Conservation (phyloP, 306 rosid species). For the Quillaja saponaria region DNA sequence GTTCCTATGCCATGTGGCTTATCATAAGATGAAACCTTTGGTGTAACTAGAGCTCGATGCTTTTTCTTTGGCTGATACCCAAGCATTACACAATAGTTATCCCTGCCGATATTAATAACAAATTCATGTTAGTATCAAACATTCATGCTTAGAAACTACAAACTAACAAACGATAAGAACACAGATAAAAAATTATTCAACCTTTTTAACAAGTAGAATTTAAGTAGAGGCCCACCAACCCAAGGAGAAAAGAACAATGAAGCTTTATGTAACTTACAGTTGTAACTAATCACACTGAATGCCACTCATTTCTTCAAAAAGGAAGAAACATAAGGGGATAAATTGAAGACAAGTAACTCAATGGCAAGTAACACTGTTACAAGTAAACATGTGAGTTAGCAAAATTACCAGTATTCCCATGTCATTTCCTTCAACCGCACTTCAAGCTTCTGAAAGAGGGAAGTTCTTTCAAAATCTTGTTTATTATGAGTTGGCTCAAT, state of each 20-base stretch:
- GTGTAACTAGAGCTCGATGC: conserved; percentile 16
- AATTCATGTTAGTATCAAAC: conserved; percentile 22
- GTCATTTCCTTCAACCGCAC: conserved; percentile 82
- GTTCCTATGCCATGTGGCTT: conserved; percentile 33
- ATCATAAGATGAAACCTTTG: conserved; percentile 16
- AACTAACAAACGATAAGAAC: neutral
- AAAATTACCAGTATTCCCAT: conserved; percentile 77
- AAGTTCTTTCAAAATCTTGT: conserved; percentile 94
- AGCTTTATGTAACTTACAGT: conserved; percentile 12
- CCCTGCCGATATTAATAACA: conserved; percentile 52
- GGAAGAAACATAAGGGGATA: conserved; percentile 1
- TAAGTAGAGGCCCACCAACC: conserved; percentile 3
- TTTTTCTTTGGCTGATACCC: conserved; percentile 61
- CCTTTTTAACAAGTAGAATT: neutral
- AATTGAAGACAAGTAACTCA: too few species aligned
- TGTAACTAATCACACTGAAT: conserved; percentile 2
- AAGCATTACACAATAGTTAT: conserved; percentile 60
- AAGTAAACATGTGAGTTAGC: neutral
- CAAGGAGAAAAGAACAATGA: neutral
- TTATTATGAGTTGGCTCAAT: conserved; percentile 87
- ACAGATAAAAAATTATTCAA: conserved; percentile 22
- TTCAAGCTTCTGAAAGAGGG: conserved; percentile 87
- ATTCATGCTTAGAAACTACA: conserved; percentile 16
- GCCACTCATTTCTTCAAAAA: conserved; percentile 4
- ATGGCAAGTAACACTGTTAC: neutral